Conservation (phyloP, 2,329 filamentous ascomycete species). For the Pyricularia grisea region DNA sequence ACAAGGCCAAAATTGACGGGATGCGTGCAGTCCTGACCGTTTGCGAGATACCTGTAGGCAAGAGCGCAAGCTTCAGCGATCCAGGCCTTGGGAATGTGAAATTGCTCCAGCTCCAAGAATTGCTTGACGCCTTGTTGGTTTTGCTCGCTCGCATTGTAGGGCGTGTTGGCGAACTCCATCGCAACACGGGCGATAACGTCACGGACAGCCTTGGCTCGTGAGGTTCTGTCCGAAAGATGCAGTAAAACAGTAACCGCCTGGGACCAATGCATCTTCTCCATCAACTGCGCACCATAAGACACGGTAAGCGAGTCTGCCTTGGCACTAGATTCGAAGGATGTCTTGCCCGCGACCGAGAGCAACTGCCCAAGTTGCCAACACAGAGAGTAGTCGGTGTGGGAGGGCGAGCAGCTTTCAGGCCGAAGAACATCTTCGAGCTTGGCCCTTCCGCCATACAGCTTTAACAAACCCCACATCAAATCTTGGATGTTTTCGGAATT, state of each 20-base stretch:
- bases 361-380: constrained; percentile 78
- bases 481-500: constrained; percentile 54
- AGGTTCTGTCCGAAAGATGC: constrained; percentile 55
- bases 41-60: background rate
- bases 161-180: background rate
- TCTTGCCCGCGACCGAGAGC: constrained; percentile 39
- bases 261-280: constrained; percentile 53
- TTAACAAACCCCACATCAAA: constrained; percentile 78
- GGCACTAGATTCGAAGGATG: constrained; percentile 53
- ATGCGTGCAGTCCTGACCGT: constrained; percentile 1
- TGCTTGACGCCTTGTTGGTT: constrained; percentile 3
- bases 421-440: constrained; percentile 63
- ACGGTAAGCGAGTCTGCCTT: constrained; percentile 54
- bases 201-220: constrained; percentile 59
- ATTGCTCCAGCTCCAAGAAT: background rate
- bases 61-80: constrained; percentile 2
- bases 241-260: constrained; percentile 69
- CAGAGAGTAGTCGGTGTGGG: constrained; percentile 65
- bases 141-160: background rate
- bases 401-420: constrained; percentile 67
- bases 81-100: constrained; percentile 2
- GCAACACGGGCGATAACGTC: constrained; percentile 55
- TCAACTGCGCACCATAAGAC: constrained; percentile 10
- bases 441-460: constrained; percentile 59
- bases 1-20: background rate